These are phyloP conservation scores for Raffaelea deltoideospora DNA, from an alignment of 2,329 filamentous ascomycete genomes.

Conservation along the genomic window DNA sequence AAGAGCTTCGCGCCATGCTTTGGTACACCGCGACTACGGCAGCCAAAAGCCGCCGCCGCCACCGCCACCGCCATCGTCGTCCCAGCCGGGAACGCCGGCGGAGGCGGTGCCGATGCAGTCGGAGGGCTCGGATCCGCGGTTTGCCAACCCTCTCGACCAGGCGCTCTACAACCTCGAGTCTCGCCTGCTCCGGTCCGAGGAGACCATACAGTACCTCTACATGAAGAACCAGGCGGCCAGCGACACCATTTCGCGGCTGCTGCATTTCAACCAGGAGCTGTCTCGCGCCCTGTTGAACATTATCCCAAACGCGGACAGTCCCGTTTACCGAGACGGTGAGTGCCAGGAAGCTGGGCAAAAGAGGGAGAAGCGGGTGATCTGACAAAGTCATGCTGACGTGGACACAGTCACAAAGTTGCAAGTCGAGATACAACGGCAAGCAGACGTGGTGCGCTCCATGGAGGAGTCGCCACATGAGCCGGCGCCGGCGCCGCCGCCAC, in stretches of 20 bases:
- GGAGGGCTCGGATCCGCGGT: slow-evolving; percentile 61
- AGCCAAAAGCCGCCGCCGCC: slow-evolving; percentile 57
- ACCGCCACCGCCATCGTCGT: no score
- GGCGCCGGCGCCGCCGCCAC: slow-evolving; percentile 48
- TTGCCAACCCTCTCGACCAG: slow-evolving; percentile 67
- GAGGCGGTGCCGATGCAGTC: slow-evolving; percentile 63
- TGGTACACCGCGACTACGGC: slow-evolving; percentile 85
- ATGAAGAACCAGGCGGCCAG: slow-evolving; percentile 68
- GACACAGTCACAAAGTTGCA: slow-evolving; percentile 45
- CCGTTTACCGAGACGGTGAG: slow-evolving; percentile 71
- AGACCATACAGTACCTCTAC: slow-evolving; percentile 64
- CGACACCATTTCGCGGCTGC: slow-evolving; percentile 58
- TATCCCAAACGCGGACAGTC: slow-evolving; percentile 59
- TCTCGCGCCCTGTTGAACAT: slow-evolving; percentile 60
- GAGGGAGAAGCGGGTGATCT: no score
- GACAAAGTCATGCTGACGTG: no score
- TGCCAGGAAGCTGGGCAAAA: no score
- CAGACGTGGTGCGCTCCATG: slow-evolving; percentile 37
- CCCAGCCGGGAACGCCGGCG: slow-evolving; percentile 71
- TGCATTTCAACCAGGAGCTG: slow-evolving; percentile 73
- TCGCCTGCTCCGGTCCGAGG: slow-evolving; percentile 68
- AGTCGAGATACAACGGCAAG: slow-evolving; percentile 44
- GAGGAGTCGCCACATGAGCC: slow-evolving; percentile 57
- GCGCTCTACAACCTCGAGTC: slow-evolving; percentile 65
- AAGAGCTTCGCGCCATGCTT: slow-evolving; percentile 77